phyloP scores from a whole-genome alignment of 1,139 yeast genomes.

The Candida sp. region DNA sequence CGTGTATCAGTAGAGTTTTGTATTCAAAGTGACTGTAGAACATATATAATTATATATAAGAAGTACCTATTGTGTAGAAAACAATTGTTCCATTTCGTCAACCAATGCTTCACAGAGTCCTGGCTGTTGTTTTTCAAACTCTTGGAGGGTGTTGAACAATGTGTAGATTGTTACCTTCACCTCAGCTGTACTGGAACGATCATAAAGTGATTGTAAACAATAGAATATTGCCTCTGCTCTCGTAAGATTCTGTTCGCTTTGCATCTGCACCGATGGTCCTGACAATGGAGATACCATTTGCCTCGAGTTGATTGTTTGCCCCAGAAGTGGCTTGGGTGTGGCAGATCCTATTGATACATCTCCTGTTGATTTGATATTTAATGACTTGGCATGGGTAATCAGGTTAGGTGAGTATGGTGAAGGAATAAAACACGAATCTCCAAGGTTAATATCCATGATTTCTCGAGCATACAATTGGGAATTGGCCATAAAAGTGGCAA shows the following conservation, averaged over 20 bases:
- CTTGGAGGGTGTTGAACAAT: constrained; percentile 32
- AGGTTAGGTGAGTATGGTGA: background rate
- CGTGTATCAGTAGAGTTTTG: background rate
- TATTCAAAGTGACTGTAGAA: too few species aligned
- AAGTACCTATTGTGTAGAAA: background rate
- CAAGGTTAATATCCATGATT: background rate
- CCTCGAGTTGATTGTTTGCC: background rate
- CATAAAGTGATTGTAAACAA: constrained; percentile 35
- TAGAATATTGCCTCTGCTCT: constrained; percentile 13
- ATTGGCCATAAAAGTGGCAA: constrained; percentile 10
- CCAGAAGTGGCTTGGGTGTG: background rate
- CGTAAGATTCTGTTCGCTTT: background rate
- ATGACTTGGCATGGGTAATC: background rate
- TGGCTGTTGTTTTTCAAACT: constrained; percentile 52
- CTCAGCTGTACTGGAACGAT: constrained; percentile 45
- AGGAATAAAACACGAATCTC: background rate
- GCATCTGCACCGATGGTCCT: background rate
- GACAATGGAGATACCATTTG: background rate
- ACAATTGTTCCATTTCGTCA: constrained; percentile 41
- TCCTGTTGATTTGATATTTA: background rate
- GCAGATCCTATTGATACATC: background rate
- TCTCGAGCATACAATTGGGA: background rate
- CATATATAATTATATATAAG: background rate
- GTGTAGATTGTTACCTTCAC: constrained; percentile 43
- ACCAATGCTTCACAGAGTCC: constrained; percentile 65